These are phyloP conservation scores for Monilinia vaccinii-corymbosi DNA, from an alignment of 2,329 filamentous ascomycete genomes.

Conservation along the genomic window DNA sequence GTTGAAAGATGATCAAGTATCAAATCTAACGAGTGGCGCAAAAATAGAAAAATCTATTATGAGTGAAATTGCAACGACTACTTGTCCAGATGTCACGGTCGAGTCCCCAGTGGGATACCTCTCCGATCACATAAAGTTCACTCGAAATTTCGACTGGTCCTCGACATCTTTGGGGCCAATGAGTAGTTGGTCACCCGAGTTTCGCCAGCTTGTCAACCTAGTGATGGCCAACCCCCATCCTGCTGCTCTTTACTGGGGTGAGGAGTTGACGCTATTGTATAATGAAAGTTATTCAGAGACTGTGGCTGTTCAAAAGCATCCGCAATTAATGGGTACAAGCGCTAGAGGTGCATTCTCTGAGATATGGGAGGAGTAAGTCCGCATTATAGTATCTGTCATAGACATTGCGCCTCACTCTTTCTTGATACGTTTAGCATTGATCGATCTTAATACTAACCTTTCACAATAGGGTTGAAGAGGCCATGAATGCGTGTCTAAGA, in stretches of 20 bases:
- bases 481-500: slow-evolving; percentile 56
- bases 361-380: slow-evolving; percentile 52
- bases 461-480: slow-evolving; percentile 41
- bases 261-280: slow-evolving; percentile 55
- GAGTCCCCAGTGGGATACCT: slow-evolving; percentile 36
- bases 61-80: background rate
- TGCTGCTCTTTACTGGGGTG: slow-evolving; percentile 69
- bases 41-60: background rate
- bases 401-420: background rate
- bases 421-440: background rate
- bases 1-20: background rate
- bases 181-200: slow-evolving; percentile 53
- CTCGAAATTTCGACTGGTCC: slow-evolving; percentile 63
- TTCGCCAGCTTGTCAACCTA: slow-evolving; percentile 68
- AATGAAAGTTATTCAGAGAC: slow-evolving; percentile 62
- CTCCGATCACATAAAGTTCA: slow-evolving; percentile 61
- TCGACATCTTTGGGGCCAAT: slow-evolving; percentile 66
- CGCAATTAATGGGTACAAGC: slow-evolving; percentile 49
- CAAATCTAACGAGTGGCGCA: background rate
- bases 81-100: background rate
- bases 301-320: slow-evolving; percentile 69
- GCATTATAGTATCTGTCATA: background rate
- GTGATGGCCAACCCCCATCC: slow-evolving; percentile 71
- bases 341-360: slow-evolving; percentile 54
- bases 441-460: background rate